Evolutionary conservation across 331 rosid genomes (phyloP).

Genomic region (Quercus phellos): DNA sequence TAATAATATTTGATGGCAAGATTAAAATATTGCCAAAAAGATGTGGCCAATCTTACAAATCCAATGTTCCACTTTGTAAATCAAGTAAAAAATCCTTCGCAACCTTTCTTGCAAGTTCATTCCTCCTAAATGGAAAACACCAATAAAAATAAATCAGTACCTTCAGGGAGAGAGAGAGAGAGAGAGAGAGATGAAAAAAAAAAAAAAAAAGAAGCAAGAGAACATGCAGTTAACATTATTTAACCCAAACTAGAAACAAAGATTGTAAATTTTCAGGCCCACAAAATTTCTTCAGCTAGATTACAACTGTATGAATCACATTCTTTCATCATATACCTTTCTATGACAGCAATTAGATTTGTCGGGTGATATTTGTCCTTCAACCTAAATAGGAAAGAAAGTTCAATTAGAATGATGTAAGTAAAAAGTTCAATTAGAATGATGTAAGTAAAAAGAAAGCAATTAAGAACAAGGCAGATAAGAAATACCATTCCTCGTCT

Average conservation of each 20-base stretch:
- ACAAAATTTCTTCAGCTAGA: not conserved
- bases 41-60: conserved; percentile 31
- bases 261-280: not conserved
- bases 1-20: not conserved
- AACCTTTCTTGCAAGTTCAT: conserved; percentile 40
- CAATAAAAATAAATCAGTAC: conserved; percentile 6
- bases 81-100: conserved; percentile 53
- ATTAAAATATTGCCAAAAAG: not conserved
- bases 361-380: conserved; percentile 64
- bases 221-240: not conserved
- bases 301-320: not conserved
- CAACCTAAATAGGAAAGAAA: conserved; percentile 37
- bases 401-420: not conserved
- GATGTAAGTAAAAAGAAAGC: not conserved
- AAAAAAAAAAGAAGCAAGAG: not conserved
- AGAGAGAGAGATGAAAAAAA: too few relatives aligned
- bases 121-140: conserved; percentile 41
- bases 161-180: not conserved
- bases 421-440: not conserved
- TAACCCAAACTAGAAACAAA: not conserved
- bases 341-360: conserved; percentile 47
- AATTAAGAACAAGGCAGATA: not conserved
- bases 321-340: conserved; percentile 25
- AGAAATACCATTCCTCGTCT: conserved; percentile 53
- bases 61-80: conserved; percentile 53